These are phyloP conservation scores for Hymenotorrendiella dingleyae DNA, from an alignment of 2,329 filamentous ascomycete species.

Conservation along the genomic window DNA sequence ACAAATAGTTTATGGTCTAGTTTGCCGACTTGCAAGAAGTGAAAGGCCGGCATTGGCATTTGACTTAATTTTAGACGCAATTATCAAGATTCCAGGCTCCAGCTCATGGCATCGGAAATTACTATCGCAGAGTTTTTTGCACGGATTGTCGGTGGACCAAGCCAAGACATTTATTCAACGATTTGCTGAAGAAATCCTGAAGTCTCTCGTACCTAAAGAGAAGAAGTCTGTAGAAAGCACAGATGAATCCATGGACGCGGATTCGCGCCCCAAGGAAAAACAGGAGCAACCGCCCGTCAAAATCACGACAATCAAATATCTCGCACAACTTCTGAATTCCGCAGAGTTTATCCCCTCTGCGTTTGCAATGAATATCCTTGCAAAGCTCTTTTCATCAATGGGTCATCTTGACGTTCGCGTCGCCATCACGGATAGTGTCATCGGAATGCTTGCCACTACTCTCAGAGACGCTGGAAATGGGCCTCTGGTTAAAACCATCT, in stretches of 20 bases:
- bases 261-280: not conserved
- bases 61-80: not conserved
- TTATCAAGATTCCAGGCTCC: not conserved
- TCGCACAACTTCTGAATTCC: constrained; percentile 1
- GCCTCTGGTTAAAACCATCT: not conserved
- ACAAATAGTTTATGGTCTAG: not conserved
- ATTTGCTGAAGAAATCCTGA: not conserved
- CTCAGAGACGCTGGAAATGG: not conserved
- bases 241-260: not conserved
- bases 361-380: not conserved
- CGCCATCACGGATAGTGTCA: not conserved
- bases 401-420: not conserved
- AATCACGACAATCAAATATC: constrained; percentile 5
- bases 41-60: constrained; percentile 1
- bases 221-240: not conserved
- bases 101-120: constrained; percentile 1
- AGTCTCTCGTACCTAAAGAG: not conserved
- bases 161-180: not conserved
- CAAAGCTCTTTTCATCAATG: not conserved
- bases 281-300: not conserved
- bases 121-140: not conserved
- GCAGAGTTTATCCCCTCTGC: not conserved
- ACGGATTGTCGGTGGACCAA: not conserved
- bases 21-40: not conserved
- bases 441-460: not conserved